phyloP scores from a whole-genome alignment of 768 basidiomycete species.

The Mycena amicta region DNA sequence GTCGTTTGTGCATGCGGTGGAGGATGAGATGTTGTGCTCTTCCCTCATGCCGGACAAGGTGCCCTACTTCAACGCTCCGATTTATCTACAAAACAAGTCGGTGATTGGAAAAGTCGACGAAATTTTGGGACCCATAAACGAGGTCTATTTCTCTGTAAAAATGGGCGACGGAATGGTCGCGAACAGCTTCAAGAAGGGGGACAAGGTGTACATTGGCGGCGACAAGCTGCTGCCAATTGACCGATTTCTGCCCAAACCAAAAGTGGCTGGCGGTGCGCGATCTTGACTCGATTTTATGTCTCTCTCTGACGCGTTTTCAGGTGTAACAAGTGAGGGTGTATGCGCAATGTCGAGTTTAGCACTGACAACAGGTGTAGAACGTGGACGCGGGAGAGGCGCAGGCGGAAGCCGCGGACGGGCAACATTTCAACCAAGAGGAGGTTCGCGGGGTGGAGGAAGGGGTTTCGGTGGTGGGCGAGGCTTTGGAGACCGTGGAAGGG shows the following conservation, averaged over 20 bases:
- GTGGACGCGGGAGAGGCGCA: slow-evolving; percentile 15
- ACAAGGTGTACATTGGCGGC: slow-evolving; percentile 96
- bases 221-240: slow-evolving; percentile 97
- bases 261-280: slow-evolving; percentile 64
- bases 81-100: slow-evolving; percentile 96
- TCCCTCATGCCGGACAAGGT: slow-evolving; percentile 87
- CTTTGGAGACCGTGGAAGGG: slow-evolving; percentile 42
- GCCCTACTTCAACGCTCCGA: slow-evolving; percentile 98
- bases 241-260: slow-evolving; percentile 95
- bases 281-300: slow-evolving; percentile 5
- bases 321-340: slow-evolving; percentile 54
- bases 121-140: slow-evolving; percentile 98
- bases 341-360: too few relatives aligned
- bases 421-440: slow-evolving; percentile 28
- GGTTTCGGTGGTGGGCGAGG: slow-evolving; percentile 28
- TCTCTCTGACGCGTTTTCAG: slow-evolving; percentile 29
- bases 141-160: slow-evolving; percentile 97
- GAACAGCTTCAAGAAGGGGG: slow-evolving; percentile 93
- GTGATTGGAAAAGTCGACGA: slow-evolving; percentile 97
- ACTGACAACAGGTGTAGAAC: too few relatives aligned
- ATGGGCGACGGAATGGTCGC: slow-evolving; percentile 97
- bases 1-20: slow-evolving; percentile 90
- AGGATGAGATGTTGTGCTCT: slow-evolving; percentile 96
- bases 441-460: slow-evolving; percentile 28
- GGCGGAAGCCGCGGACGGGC: slow-evolving; percentile 46